These are phyloP conservation scores for Trichomonascaceae sp. DNA, from an alignment of 1,139 yeast species.

Conservation along the genomic window DNA sequence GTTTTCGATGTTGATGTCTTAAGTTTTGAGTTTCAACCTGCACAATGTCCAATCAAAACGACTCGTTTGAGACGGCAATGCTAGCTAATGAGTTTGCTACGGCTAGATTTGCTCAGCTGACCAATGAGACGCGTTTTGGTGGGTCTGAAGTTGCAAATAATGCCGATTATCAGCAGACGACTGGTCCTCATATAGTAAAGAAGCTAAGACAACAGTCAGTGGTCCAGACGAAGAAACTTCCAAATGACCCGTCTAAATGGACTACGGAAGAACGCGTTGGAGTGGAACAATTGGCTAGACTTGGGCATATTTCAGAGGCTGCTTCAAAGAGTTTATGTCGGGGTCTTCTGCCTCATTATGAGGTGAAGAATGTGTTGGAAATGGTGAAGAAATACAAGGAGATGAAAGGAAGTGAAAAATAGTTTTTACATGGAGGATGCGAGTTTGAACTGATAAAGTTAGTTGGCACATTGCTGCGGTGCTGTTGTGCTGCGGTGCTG, in stretches of 20 bases:
- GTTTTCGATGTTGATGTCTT: background rate
- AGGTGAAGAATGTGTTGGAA: constrained; percentile 2
- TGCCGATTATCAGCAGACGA: background rate
- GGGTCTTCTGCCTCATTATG: constrained; percentile 1
- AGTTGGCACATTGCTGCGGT: no score
- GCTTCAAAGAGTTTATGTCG: constrained; percentile 3
- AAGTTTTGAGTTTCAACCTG: background rate
- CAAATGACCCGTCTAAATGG: constrained; percentile 6
- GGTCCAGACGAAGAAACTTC: constrained; percentile 1
- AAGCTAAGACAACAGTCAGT: constrained; percentile 5
- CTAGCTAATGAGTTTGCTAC: constrained; percentile 3
- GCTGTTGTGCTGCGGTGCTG: no score
- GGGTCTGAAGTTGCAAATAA: background rate
- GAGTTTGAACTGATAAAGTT: no score
- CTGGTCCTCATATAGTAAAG: background rate
- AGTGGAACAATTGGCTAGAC: constrained; percentile 5
- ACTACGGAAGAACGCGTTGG: constrained; percentile 8
- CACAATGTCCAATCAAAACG: background rate
- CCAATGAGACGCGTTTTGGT: constrained; percentile 4
- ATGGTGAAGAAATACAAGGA: constrained; percentile 1
- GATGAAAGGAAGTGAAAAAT: background rate
- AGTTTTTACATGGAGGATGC: background rate
- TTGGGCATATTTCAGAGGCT: background rate
- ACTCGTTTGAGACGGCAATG: constrained; percentile 1
- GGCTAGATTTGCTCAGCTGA: constrained; percentile 1